phyloP scores from a whole-genome alignment of 2,329 filamentous ascomycete species.

The Seiridium unicorne region DNA sequence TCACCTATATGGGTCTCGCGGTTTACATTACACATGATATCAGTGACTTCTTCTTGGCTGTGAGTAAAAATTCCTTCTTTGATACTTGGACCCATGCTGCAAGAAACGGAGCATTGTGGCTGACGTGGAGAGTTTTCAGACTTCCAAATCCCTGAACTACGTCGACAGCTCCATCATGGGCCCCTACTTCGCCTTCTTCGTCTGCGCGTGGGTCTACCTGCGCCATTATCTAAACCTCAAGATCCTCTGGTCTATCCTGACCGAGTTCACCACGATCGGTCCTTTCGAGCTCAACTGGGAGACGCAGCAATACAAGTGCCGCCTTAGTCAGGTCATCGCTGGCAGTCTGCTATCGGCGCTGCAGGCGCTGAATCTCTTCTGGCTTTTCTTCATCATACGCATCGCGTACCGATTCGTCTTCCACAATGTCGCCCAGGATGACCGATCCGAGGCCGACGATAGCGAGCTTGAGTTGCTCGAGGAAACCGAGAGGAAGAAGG shows the following conservation, averaged over 20 bases:
- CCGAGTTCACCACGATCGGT: conserved; percentile 71
- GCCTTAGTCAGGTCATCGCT: conserved; percentile 67
- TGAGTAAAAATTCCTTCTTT: conserved; percentile 42
- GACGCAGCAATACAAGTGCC: conserved; percentile 74
- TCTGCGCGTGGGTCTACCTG: conserved; percentile 82
- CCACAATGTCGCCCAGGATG: conserved; percentile 62
- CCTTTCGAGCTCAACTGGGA: conserved; percentile 77
- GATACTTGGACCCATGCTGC: background rate
- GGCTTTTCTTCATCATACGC: conserved; percentile 74
- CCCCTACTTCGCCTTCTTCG: conserved; percentile 83
- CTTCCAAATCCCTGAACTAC: conserved; percentile 90
- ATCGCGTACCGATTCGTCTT: conserved; percentile 71
- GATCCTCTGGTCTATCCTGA: conserved; percentile 74
- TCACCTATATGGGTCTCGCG: conserved; percentile 89
- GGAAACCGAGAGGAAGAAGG: conserved; percentile 15
- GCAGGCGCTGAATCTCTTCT: conserved; percentile 77
- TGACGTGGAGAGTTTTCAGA: conserved; percentile 47
- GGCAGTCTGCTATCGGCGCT: conserved; percentile 62
- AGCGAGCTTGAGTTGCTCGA: conserved; percentile 52
- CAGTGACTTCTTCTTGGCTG: conserved; percentile 91
- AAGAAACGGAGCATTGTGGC: background rate
- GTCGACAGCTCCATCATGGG: conserved; percentile 75
- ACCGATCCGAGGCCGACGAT: conserved; percentile 68
- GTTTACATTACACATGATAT: conserved; percentile 96
- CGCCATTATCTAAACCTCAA: conserved; percentile 81